A percentile compares a stretch with the other conserved stretches of the same genome.
phyloP scores from a whole-genome alignment of 192 early-diverging fungal genomes.

The Coemansia asiatica region DNA sequence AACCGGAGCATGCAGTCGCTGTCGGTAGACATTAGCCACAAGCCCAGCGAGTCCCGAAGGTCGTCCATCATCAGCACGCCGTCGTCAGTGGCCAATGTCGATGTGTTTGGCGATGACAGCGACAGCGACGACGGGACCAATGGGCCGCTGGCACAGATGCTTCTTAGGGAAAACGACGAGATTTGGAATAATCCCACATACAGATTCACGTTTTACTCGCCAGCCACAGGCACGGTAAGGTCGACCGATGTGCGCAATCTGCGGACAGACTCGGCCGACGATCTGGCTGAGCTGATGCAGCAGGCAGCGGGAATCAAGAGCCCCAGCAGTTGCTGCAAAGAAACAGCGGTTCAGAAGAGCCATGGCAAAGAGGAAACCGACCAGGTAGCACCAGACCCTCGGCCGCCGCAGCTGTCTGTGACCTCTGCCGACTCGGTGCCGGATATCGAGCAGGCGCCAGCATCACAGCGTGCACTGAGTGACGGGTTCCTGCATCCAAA shows the following conservation, averaged over 20 bases:
- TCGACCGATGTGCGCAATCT: constrained; percentile 59
- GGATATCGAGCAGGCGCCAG: neutral
- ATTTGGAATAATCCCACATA: constrained; percentile 51
- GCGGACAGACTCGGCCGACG: constrained; percentile 41
- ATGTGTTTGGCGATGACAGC: constrained; percentile 5
- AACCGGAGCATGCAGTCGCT: constrained; percentile 20
- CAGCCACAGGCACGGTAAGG: constrained; percentile 61
- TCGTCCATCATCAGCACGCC: constrained; percentile 32
- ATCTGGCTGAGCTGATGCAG: constrained; percentile 38
- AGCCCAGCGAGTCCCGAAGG: constrained; percentile 50
- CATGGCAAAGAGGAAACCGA: neutral
- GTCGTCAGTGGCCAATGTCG: neutral
- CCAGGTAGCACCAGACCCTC: neutral
- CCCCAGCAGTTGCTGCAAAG: neutral
- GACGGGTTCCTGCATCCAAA: constrained; percentile 39
- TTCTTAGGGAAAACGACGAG: constrained; percentile 46
- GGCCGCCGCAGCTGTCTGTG: constrained; percentile 35
- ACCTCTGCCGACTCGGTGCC: constrained; percentile 30
- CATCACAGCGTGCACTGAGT: constrained; percentile 1
- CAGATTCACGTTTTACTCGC: constrained; percentile 70
- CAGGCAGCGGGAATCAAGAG: constrained; percentile 14
- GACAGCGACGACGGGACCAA: constrained; percentile 16
- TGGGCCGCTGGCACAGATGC: constrained; percentile 47
- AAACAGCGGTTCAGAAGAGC: neutral
- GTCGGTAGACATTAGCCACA: constrained; percentile 46